These are phyloP conservation scores for Aphanomyces astaci DNA, from an alignment of 352 stramenopile genomes.

Conservation along the genomic window DNA sequence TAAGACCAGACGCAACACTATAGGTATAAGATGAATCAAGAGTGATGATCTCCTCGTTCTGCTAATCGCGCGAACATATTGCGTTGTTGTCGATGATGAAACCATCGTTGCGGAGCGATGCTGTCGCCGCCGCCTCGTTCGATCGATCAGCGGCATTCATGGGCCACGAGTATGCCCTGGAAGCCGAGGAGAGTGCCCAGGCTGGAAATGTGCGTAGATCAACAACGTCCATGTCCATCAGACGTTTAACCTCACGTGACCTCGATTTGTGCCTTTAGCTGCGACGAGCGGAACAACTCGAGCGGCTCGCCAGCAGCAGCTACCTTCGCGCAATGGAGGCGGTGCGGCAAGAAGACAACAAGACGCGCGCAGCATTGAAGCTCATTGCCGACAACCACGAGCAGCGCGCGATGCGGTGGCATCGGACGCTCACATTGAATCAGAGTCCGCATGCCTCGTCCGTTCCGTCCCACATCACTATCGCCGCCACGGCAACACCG, in stretches of 20 bases:
- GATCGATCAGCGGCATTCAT: conserved; percentile 18
- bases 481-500: not conserved
- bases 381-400: conserved; percentile 22
- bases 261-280: not conserved
- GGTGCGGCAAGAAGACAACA: not conserved
- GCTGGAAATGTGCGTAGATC: conserved; percentile 9
- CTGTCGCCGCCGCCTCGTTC: not conserved
- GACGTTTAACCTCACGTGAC: not conserved
- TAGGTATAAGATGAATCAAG: not conserved
- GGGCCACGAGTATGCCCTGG: conserved; percentile 17
- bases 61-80: not conserved
- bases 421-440: not conserved
- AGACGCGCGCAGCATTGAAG: conserved; percentile 17
- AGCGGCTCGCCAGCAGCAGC: conserved; percentile 7
- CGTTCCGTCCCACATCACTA: not conserved
- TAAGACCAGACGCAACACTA: too few relatives aligned
- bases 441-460: not conserved
- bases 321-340: conserved; percentile 17
- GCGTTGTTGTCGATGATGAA: not conserved
- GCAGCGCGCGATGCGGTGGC: conserved; percentile 16
- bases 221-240: not conserved
- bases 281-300: conserved; percentile 8
- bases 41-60: not conserved
- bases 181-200: conserved; percentile 10
- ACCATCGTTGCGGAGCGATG: not conserved